Conservation (phyloP, 2,329 filamentous ascomycete species). For the Exophiala oligosperma region DNA sequence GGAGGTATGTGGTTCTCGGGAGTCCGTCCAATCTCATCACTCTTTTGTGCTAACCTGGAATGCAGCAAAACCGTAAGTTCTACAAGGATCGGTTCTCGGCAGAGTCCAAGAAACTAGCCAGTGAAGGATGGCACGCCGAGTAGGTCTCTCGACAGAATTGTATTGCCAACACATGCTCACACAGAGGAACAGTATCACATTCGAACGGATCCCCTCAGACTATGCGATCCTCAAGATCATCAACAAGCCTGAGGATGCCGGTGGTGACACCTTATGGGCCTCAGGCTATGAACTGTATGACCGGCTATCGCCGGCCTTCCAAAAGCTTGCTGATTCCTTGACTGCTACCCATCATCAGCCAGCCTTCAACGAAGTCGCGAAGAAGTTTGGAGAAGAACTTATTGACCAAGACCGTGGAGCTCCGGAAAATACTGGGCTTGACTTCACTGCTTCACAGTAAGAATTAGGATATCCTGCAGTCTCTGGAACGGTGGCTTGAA, state of each 20-base stretch:
- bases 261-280: slow-evolving; percentile 64
- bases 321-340: slow-evolving; percentile 44
- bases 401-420: slow-evolving; percentile 45
- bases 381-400: slow-evolving; percentile 34
- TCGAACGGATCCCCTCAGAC: slow-evolving; percentile 64
- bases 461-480: slow-evolving; percentile 36
- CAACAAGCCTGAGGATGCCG: slow-evolving; percentile 52
- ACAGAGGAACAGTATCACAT: slow-evolving; percentile 52
- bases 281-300: slow-evolving; percentile 68
- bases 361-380: slow-evolving; percentile 34
- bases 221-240: slow-evolving; percentile 62
- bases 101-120: slow-evolving; percentile 33
- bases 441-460: slow-evolving; percentile 52
- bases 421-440: slow-evolving; percentile 57
- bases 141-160: slow-evolving; percentile 20
- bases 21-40: neutral
- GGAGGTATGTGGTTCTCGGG: slow-evolving; percentile 24
- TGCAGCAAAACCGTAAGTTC: slow-evolving; percentile 33
- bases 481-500: neutral
- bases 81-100: slow-evolving; percentile 38
- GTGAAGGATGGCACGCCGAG: slow-evolving; percentile 50
- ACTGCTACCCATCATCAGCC: slow-evolving; percentile 39
- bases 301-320: slow-evolving; percentile 53
- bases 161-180: slow-evolving; percentile 3
- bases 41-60: neutral